Base-by-base conservation (phyloP, 2,329 filamentous ascomycete genomes). In the Colletotrichum plurivorum region DNA sequence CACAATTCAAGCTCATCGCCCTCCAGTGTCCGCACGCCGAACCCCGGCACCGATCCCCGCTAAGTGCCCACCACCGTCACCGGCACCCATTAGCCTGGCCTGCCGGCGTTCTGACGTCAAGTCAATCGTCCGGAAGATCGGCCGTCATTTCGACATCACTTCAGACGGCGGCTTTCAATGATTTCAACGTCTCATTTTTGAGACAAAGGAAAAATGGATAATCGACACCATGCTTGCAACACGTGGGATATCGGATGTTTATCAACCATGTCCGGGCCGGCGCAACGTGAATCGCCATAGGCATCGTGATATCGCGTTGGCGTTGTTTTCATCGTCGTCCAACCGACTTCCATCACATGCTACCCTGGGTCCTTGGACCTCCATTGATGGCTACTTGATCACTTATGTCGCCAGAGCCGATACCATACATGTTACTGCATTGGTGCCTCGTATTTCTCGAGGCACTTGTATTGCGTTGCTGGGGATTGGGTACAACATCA, bases 61-160 rank as follows among this genome's bases (percentile, higher is more conserved):
- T 12, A 36, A 36, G 27, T 31, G 27, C 7, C 27, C 27, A 9
- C 27, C 27, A 7, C 27, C 27, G 27, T 31, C 27, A 31, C 36
- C 36, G 39, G 48, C 59, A 62, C 15, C 36, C 39, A 45, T 16
- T 15, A 39, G 25, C 49, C 59, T 49, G 49, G 16, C n/a, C 15
- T 53, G 6, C 49, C 39, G 59, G 36, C 22, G 36, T 12, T 43
- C 59, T 62, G 59, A 62, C 48, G 59, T 62, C 59, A 62, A 54
- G 46, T 15, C 49, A 54, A 54, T 20, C 52, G 8, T 15, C 39
- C 9, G 16, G 4, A 13, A 22, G 49, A 45, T 62, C 1, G 51
- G 22, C 39, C 18, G 36, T 25, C 20, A 36, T 54, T 46, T 54
- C 59, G 22, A 10, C 46, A 52, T 46, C 8, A 20, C 7, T 6